Base-by-base conservation (phyloP, 2,329 filamentous ascomycete genomes). In the Periconia macrospinosa region DNA sequence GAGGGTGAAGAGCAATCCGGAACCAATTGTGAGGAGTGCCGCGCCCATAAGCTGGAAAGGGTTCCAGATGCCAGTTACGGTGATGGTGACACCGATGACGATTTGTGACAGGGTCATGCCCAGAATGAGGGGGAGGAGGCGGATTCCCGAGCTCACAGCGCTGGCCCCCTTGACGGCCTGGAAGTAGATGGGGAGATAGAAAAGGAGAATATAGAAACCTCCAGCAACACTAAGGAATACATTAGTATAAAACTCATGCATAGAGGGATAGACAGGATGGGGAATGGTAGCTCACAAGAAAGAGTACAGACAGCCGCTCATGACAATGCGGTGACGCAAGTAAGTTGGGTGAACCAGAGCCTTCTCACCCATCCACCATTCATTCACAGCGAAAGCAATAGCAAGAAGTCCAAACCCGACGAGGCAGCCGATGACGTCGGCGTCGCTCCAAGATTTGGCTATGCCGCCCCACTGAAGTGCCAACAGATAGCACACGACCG, bases 141-240 rank as follows among this genome's bases (percentile, higher is more conserved):
- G 65, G n/a, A 80, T 66, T 2, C 78, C 78, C 1, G 70, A 75
- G n/a, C 63, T 51, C 10, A 67, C 61, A 1, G 78, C 66, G 8
- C 52, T 65, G 8, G 67, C 63, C 35, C 67, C 65, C 17, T 66
- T 61, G 10, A 78, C 69, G 0, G 67, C 62, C 61, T 81, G 79
- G 66, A 81, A 81, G 60, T 78, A 80, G 42, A 81, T 75, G 3
- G 77, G 78, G 1, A 79, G 63, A 55, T 77, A 79, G 65, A 78
- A 79, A 6, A 79, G 56, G 1, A 75, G 46, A 15, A 76, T 37
- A 54, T 75, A 72, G 53, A 69, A 78, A 15, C 55, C 48, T 8
- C 75, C 74, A 57, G 57, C 44, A 49, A 66, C 60, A n/a, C 23
- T 27, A 27, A 27, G 8, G 23, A 27, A 27, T 5, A 27, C 8